Base-by-base conservation (phyloP, 202 grass and related monocot genomes). In the Cymbopogon flexuosus region DNA sequence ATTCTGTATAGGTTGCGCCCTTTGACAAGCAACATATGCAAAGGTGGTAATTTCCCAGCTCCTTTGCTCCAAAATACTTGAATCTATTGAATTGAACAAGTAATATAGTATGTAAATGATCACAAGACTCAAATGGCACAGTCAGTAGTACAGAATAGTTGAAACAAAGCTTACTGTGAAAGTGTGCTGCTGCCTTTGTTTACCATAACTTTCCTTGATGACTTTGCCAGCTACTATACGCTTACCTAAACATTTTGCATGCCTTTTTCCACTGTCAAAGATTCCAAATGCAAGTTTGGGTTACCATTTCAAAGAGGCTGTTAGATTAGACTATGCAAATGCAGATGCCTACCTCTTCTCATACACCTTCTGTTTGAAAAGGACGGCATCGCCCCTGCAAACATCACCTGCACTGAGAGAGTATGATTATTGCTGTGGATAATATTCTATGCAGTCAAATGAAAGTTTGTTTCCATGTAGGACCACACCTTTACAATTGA, bases 1-100 rank as follows among this genome's bases (percentile, higher is more conserved):
- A 91, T 84, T 85, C 81, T 91, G 81, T 91, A 94, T 41, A 94
- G 79, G 75, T 91, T 94, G 69, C 84, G 92, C 40, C 92, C 92
- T 84, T 91, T 91, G 24, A 91, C 79, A 74, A 94, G 92, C 68
- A 94, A 70, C 83, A 86, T 70, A 89, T 69, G 72, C 70, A 94
- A 80, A 70, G 65, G 79, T 58, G 69, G 69, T 36, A 94, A 87
- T 80, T 81, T 86, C 16, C 79, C 83, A 36, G 58, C 16, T 34
- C 92, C 92, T 81, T 77, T 91, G 75, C 78, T 91, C 92, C 89
- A 94, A 73, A 89, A 78, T 4, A 91, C 89, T 81, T 94, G 86
- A 77, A 94, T 71, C 89, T 94, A 79, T 70, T 67, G 19, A 65
- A 79, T 76, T 70, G 40, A 47, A 64, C 36, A 87, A 73, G 22